Evolutionary conservation across 1,284 basidiomycete genomes (phyloP), one percentile per base, ranked within the genome.

Genomic region (Cryptococcus sp.): DNA sequence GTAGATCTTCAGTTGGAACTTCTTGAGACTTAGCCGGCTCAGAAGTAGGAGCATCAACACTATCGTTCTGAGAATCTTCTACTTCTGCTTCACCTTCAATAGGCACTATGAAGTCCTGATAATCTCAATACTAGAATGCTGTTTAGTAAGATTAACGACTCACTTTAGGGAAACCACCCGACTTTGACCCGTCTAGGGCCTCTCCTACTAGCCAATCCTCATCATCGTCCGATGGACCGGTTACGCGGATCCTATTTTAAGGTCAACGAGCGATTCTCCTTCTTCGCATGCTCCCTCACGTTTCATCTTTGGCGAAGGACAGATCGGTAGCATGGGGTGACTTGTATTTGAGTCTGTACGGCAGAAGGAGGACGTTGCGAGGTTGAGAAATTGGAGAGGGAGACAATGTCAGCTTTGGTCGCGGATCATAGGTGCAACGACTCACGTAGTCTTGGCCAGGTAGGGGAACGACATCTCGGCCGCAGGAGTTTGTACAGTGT

Each of bases 141-240:
- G 4, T 33, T 23, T n/a, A 51, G 3, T 31, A 37, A 45, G 33
- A 32, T 48, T n/a, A 30, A 43, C 35, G 11, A 54, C 63, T 31
- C 45, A 77, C 75, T 58, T 71, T 76, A 8, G 76, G 76, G 53
- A 77, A 77, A 2, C 76, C 76, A 36, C 76, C 76, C 0, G 59
- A 55, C 33, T 70, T 68, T 10, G 66, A 59, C 7, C 74, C 74
- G 58, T 77, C 76, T 3, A 77, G 45, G 10, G 60, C 66, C 58
- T 74, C 73, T 15, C 76, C 76, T 2, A 76, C 50, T 10, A 76
- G 55, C 76, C 76, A 77, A 59, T 77, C 76, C 58, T 77, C 76
- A 55, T 77, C 76, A 31, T 76, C 73, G 3, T 58, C 58, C 3
- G 69, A 72, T 2, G 69, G 70, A 6, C 74, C 76, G 0, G 73